A percentile compares a stretch with the other conserved stretches of the same genome.
phyloP scores from a whole-genome alignment of 345 rosid genomes.

The Isatis tinctoria region DNA sequence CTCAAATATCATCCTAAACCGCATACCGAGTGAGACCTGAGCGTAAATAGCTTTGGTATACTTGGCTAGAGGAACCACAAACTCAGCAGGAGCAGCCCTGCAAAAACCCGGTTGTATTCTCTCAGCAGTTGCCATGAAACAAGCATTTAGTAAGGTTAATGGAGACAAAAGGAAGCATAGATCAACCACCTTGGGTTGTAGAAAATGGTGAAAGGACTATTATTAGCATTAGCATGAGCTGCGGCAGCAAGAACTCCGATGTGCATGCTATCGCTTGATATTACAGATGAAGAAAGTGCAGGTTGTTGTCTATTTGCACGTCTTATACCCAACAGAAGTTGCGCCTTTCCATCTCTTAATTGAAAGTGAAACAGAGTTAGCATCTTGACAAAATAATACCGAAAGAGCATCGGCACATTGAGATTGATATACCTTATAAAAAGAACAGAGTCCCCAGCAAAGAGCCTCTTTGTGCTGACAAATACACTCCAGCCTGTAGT shows the following conservation, averaged over 20 bases:
- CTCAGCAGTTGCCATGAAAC: constrained; percentile 18
- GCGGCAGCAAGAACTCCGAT: constrained; percentile 99
- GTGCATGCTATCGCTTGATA: constrained; percentile 99
- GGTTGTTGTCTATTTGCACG: constrained; percentile 90
- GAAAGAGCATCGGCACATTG: constrained; percentile 1
- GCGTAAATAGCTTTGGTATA: constrained; percentile 81
- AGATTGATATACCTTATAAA: constrained; percentile 63
- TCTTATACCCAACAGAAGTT: constrained; percentile 81
- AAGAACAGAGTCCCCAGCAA: constrained; percentile 92
- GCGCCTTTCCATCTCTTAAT: constrained; percentile 87
- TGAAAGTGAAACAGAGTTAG: constrained; percentile 7
- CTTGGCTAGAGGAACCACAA: constrained; percentile 95
- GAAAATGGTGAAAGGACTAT: constrained; percentile 85
- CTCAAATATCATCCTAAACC: constrained; percentile 98
- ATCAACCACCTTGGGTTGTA: constrained; percentile 81
- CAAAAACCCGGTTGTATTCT: constrained; percentile 24
- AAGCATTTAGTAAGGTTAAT: background rate
- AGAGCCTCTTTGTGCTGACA: constrained; percentile 88
- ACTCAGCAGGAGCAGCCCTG: constrained; percentile 96
- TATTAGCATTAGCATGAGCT: constrained; percentile 96
- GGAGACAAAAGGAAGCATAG: background rate
- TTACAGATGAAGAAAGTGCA: constrained; percentile 87
- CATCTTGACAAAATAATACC: background rate
- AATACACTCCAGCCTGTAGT: constrained; percentile 98
- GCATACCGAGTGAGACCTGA: constrained; percentile 91